Evolutionary conservation across 2,329 filamentous ascomycete species (phyloP), one percentile per base, ranked within the genome.

Genomic region (Parafenestella ontariensis): DNA sequence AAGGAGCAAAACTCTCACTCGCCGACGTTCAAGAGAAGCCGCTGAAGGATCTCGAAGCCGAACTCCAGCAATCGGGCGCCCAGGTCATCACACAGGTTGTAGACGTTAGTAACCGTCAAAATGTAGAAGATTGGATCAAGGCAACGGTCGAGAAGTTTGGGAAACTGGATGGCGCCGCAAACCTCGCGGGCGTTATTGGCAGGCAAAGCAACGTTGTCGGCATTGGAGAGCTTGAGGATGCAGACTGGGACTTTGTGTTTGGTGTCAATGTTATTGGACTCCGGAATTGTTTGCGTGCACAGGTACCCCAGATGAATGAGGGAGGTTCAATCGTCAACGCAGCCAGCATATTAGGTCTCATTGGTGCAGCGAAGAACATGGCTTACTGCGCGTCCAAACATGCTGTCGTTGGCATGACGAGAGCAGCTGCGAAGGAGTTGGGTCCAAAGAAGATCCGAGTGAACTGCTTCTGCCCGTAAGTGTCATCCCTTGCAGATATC

Each of bases 101-200:
- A 20, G 82, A 85, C 54, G 74, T 85, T 15, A 79, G 79, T 26
- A 76, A 79, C 47, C 75, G 77, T 44, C 62, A 69, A 5, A 49
- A 83, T 24, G 83, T 85, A 9, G 81, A 86, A 26, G 63, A 64
- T 18, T 85, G 83, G 83, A 78, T 84, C 43, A 77, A 79, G 10
- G 42, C 54, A 1, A 72, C 70, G 5, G 62, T 85, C n/a, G 61
- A 74, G n/a, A 75, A 75, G 28, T 82, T 82, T 47, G 84, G 83
- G 4, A 78, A 78, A 46, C 77, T 73, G 0, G 70, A 72, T 34
- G 69, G 70, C 21, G 68, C 65, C 13, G 66, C 65, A 2, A 72
- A 87, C 49, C 77, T 83, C 8, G 85, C 85, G 0, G 76, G 76
- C 1, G 65, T 76, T 9, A 70, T 76, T 28, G 73, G 74, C 1